phyloP scores from a whole-genome alignment of 2,329 filamentous ascomycete species.

The Colletotrichum lini region DNA sequence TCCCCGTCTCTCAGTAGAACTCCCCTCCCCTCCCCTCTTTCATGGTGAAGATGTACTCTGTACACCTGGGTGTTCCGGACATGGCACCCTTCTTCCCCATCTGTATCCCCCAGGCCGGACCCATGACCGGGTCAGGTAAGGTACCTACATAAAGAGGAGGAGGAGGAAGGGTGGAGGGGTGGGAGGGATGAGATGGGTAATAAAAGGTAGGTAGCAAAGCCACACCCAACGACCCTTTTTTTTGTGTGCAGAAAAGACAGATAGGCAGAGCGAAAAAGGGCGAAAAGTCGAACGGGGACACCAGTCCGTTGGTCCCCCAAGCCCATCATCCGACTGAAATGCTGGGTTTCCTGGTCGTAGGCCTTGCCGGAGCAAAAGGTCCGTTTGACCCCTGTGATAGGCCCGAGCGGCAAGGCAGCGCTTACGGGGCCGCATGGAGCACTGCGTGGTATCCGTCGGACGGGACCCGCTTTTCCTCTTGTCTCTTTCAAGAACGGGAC shows the following conservation, averaged over 20 bases:
- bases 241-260: neutral
- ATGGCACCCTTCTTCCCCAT: slow-evolving; percentile 9
- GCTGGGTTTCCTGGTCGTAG: slow-evolving; percentile 6
- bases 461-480: slow-evolving; percentile 28
- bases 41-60: slow-evolving; percentile 16
- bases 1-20: slow-evolving; percentile 4
- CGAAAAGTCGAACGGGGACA: slow-evolving; percentile 20
- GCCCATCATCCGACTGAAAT: slow-evolving; percentile 1
- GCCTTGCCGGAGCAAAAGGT: slow-evolving; percentile 42
- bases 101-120: slow-evolving; percentile 14
- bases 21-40: slow-evolving; percentile 20
- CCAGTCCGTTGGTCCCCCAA: slow-evolving; percentile 7
- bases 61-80: slow-evolving; percentile 4
- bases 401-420: slow-evolving; percentile 38
- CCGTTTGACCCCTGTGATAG: slow-evolving; percentile 36
- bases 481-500: slow-evolving; percentile 6
- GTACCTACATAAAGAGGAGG: neutral
- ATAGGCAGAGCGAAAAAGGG: slow-evolving; percentile 3
- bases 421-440: slow-evolving; percentile 40
- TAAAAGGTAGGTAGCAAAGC: slow-evolving; percentile 15
- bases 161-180: neutral
- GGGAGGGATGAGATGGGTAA: too few species aligned
- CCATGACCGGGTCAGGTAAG: slow-evolving; percentile 26
- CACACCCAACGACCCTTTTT: slow-evolving; percentile 17
- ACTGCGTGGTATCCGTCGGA: slow-evolving; percentile 13